Evolutionary conservation across 176 grass and related monocot species (phyloP), one percentile per base, ranked within the genome.

Genomic region (Oryza brachyantha): DNA sequence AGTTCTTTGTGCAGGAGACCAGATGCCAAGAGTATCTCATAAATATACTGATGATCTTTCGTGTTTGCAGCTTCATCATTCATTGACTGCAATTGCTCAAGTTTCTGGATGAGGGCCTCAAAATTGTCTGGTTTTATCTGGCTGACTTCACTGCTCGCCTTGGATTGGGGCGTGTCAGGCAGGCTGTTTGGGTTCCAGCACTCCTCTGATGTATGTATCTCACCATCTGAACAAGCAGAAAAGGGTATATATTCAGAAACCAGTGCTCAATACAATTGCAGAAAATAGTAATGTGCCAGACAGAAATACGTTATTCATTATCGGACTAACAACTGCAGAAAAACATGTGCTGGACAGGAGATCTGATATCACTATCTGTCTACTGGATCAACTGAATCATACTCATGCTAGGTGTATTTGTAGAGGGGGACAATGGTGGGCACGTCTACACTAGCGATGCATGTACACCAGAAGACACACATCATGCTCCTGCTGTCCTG

Each of bases 11-110:
- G 74, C 74, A 93, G 68, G 84, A 96, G 79, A 10, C 92, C 92
- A 60, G 92, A 87, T 39, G 88, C 90, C 21, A 72, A 35, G n/a
- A 99, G 86, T 87, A 99, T 99, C 81, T 99, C 90, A 17, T 85
- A 88, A 26, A 99, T 89, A 16, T 96, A 99, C 58, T 86, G 81
- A 50, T 93, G 88, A 83, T 99, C 92, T 79, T 96, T 81, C 6
- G 28, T 46, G 31, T 75, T 83, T 73, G 78, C 70, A 22, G 50
- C 60, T 85, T 93, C 90, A 28, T 89, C 90, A 9, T 89, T 74
- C 86, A 77, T 77, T 25, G 80, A 96, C 35, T 83, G 89, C 78
- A 89, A 71, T 28, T 80, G 73, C 68, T 90, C 87, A 61, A 90
- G 91, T 75, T 97, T 91, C 82, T 94, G 85, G 60, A 92, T 88